phyloP scores from a whole-genome alignment of 2,329 filamentous ascomycete species.

The Cyphellophora attinorum region DNA sequence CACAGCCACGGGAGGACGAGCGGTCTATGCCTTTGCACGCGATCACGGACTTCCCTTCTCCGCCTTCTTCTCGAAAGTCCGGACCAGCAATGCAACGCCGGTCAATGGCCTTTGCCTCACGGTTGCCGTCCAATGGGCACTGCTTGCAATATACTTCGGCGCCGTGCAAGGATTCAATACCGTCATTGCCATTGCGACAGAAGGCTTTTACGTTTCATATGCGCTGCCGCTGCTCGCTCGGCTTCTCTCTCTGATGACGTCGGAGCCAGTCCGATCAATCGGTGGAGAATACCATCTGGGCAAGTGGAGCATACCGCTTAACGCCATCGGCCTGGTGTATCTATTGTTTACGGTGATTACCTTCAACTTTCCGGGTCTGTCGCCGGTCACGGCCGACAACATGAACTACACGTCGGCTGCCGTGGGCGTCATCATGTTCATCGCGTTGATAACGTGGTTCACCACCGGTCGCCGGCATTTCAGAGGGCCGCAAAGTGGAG shows the following conservation, averaged over 20 bases:
- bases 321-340: slow-evolving; percentile 42
- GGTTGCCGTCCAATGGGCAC: slow-evolving; percentile 39
- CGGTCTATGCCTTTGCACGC: slow-evolving; percentile 44
- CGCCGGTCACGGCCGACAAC: slow-evolving; percentile 42
- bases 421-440: slow-evolving; percentile 43
- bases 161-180: slow-evolving; percentile 47
- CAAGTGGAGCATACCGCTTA: slow-evolving; percentile 33
- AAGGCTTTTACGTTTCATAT: slow-evolving; percentile 52
- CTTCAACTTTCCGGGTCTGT: slow-evolving; percentile 45
- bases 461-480: background rate
- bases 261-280: slow-evolving; percentile 23
- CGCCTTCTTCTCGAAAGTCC: slow-evolving; percentile 17
- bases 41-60: slow-evolving; percentile 39
- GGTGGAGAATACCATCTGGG: slow-evolving; percentile 34
- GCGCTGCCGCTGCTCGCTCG: slow-evolving; percentile 37
- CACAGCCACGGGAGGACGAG: slow-evolving; percentile 42
- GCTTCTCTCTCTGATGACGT: background rate
- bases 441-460: slow-evolving; percentile 24
- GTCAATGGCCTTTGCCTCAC: slow-evolving; percentile 1
- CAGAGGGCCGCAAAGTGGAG: background rate
- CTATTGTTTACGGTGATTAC: slow-evolving; percentile 46
- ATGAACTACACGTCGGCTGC: slow-evolving; percentile 48
- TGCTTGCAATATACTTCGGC: slow-evolving; percentile 47
- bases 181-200: slow-evolving; percentile 47
- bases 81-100: background rate